Conservation (phyloP, 2,329 filamentous ascomycete species). For the Colletotrichum sansevieriae region DNA sequence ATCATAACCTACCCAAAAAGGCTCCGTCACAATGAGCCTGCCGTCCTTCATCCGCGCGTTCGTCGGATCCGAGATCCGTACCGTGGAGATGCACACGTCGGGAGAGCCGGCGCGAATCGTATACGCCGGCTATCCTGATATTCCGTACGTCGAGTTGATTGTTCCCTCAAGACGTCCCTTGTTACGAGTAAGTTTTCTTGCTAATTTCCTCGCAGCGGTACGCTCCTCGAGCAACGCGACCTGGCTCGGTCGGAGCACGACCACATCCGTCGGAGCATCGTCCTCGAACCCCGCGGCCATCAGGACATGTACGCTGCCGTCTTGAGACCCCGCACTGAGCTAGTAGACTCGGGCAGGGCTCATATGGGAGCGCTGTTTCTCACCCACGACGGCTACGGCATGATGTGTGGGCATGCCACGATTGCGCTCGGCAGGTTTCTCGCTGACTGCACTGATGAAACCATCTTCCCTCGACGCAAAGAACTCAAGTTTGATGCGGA, state of each 20-base stretch:
- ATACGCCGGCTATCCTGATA: conserved; percentile 53
- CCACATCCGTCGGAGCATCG: conserved; percentile 28
- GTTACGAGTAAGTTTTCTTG: neutral
- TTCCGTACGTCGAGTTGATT: conserved; percentile 39
- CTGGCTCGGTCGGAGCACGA: conserved; percentile 34
- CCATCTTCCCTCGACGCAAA: conserved; percentile 54
- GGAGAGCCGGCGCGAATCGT: conserved; percentile 64
- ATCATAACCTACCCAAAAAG: rapidly evolving
- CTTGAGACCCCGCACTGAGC: conserved; percentile 29
- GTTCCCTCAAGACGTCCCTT: too few species aligned
- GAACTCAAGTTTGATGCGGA: conserved; percentile 48
- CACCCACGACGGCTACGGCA: conserved; percentile 37
- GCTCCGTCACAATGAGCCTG: conserved; percentile 1
- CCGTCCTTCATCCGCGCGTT: conserved; percentile 26
- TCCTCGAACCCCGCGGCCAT: conserved; percentile 40
- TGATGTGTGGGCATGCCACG: conserved; percentile 48
- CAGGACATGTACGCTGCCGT: conserved; percentile 41
- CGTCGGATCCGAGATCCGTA: conserved; percentile 17
- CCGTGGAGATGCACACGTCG: conserved; percentile 60
- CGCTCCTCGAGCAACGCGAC: conserved; percentile 55
- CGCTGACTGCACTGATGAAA: conserved; percentile 54
- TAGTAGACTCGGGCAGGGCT: conserved; percentile 23
- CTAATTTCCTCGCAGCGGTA: conserved; percentile 44
- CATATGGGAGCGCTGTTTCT: conserved; percentile 42
- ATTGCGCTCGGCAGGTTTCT: conserved; percentile 61